Base-by-base conservation (phyloP, 768 basidiomycete species). In the Rhodotorula graminis region DNA sequence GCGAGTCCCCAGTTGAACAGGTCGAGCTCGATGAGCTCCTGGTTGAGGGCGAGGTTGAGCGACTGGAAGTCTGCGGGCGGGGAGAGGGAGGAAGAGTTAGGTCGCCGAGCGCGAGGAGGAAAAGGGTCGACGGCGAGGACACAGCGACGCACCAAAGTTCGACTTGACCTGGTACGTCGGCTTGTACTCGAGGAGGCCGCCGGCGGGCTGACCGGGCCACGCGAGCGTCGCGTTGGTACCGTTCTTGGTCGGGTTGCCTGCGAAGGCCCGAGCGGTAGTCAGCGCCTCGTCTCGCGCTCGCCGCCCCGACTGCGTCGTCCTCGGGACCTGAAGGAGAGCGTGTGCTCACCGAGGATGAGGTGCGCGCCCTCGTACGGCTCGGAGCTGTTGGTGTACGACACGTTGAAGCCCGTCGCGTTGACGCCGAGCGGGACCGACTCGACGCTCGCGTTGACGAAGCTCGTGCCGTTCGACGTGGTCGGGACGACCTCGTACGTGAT, bases 21-120 rank as follows among this genome's bases (percentile, higher is more conserved):
- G 37, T 64, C 47, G n/a, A 82, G 78, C 77, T 88, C 87, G 71
- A 89, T 86, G 78, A 83, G 85, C 80, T 88, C 87, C 81, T 88
- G 87, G 77, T 87, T 85, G n/a, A 88, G 79, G 0, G 82, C 87
- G 53, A 88, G 81, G 72, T 85, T 80, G 67, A 87, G 76, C 19
- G 85, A 85, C 77, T 86, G 59, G 27, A 60, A 60, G 42, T 60
- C 58, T 52, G 27, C 27, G 50, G 27, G 27, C 50, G 9, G 18
- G 19, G 19, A 21, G 18, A 21, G 23, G 23, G 46, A 47, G 46
- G 46, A 3, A 47, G 46, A 21, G 46, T 47, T 1, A 53, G n/a
- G 1, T n/a, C 53, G 12, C 1, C 9, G 15, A 53, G 8, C 9
- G 9, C 27, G 53, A 25, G 18, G 23, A 52, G 25, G 12, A 15